Base-by-base conservation (phyloP, 768 basidiomycete species). In the Hypholoma sublateritium region DNA sequence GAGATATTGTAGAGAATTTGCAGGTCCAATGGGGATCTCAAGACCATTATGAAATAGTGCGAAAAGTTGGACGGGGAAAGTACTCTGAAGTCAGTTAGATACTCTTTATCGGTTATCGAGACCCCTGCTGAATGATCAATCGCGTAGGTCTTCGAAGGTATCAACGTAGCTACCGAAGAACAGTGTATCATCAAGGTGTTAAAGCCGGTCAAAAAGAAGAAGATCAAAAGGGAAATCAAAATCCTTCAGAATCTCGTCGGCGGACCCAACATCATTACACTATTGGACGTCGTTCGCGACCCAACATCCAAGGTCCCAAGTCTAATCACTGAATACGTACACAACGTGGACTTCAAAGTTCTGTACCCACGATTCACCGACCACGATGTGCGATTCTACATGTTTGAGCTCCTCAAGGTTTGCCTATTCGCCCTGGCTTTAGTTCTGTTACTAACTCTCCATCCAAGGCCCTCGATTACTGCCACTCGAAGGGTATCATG, bases 131-230 rank as follows among this genome's bases (percentile, higher is more conserved):
- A n/a, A n/a, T n/a, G 47, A 32, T 32, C 6, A 32, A 32, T 32
- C 28, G 28, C 24, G 2, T 65, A 93, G 91, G 91, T 93, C 57
- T 96, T 96, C 64, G 94, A 96, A 73, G 95, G 95, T 6, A 85
- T 96, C 67, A 92, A 95, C 70, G 86, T 94, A 59, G 85, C 89
- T 51, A 89, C 88, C 59, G 91, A 93, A 65, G 90, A 92, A 74
- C 95, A 95, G 74, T 95, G 94, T 72, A 96, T 96, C 73, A 95
- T 98, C 78, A 98, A 98, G 72, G 96, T 98, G 28, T 82, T 98
- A 63, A 98, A 98, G 73, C 96, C 96, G 0, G 95, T 98, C 41
- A 98, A 98, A 83, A 98, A 98, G 85, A 98, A 98, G 85, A 98
- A 98, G 78, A 98, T 98, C 76, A 98, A 98, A 77, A 84, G 96